Evolutionary conservation across 768 basidiomycete species (phyloP).

Genomic region (Lyophyllum decastes): DNA sequence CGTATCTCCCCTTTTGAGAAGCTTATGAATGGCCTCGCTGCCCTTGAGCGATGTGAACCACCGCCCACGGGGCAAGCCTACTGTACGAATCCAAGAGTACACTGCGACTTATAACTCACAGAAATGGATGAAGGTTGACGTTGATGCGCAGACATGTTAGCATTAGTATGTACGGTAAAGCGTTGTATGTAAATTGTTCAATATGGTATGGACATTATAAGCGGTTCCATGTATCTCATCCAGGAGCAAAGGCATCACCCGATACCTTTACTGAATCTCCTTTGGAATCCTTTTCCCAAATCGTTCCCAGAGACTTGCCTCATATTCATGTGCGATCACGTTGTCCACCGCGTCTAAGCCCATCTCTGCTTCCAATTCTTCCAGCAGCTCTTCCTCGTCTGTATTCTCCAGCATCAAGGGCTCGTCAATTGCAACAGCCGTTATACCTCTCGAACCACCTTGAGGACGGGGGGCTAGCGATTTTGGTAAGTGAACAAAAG

Average conservation of each 20-base stretch:
- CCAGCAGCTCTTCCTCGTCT: conserved; percentile 23
- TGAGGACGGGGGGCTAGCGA: conserved; percentile 1
- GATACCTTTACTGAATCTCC: not conserved
- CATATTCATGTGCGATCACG: conserved; percentile 30
- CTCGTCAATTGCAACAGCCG: conserved; percentile 8
- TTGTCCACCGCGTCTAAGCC: conserved; percentile 39
- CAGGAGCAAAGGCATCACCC: not conserved
- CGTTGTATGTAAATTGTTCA: not conserved
- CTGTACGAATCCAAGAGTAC: conserved; percentile 55
- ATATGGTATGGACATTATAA: conserved; percentile 1
- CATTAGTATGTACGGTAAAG: not conserved
- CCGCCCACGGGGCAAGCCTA: conserved; percentile 95
- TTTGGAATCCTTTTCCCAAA: conserved; percentile 4
- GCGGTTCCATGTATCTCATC: not conserved
- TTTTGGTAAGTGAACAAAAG: conserved; percentile 21
- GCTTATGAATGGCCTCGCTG: conserved; percentile 66
- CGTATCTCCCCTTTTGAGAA: no score
- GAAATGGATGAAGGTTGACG: no score
- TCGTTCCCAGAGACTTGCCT: conserved; percentile 42
- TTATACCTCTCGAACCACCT: not conserved
- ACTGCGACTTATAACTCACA: no score
- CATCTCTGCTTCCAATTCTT: conserved; percentile 45
- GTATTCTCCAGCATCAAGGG: conserved; percentile 23
- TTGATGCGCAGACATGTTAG: no score
- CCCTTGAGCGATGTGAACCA: conserved; percentile 77